Evolutionary conservation across 1,284 basidiomycete genomes (phyloP), one percentile per base, ranked within the genome.

Genomic region (Sanghuangporus sanghuang): DNA sequence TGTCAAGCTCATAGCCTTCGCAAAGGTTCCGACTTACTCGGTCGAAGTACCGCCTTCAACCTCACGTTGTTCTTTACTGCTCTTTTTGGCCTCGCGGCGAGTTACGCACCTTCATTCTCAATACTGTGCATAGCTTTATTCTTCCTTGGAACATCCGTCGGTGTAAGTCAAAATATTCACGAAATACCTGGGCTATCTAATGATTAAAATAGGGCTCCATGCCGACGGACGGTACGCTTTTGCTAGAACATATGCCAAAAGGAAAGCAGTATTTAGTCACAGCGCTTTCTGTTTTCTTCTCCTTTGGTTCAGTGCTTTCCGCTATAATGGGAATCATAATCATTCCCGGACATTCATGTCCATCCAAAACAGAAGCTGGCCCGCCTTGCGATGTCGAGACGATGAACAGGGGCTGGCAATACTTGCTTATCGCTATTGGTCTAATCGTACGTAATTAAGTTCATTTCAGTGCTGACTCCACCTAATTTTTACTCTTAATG

Each of bases 261-360:
- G 85, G 86, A 18, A 95, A 95, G 69, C 89, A 96, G 71, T 96
- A 96, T 73, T 86, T 98, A 40, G 89, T 98, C 56, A 98, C 96
- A 0, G 92, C 92, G 0, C 83, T 98, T n/a, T 96, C 94, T 5
- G 86, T 97, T 21, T 99, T 98, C 79, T 97, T 97, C 79, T 95
- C 93, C 2, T 77, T 96, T 54, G 95, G 95, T 49, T 87, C 95
- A 0, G 93, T 97, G 32, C 73, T 96, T 6, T 81, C 93, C 1
- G 93, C 95, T 0, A 73, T 93, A 8, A 84, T 95, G 42, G 92
- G 86, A 36, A 82, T 95, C 38, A 64, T 89, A 36, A 81, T 95
- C 56, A 83, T 98, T 39, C 95, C 95, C 0, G 76, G 81, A 16
- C 79, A 86, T 67, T 93, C 92, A 1, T 98, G 95, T 72, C 61